Conservation (phyloP, 345 rosid species). For the Camelina neglecta region DNA sequence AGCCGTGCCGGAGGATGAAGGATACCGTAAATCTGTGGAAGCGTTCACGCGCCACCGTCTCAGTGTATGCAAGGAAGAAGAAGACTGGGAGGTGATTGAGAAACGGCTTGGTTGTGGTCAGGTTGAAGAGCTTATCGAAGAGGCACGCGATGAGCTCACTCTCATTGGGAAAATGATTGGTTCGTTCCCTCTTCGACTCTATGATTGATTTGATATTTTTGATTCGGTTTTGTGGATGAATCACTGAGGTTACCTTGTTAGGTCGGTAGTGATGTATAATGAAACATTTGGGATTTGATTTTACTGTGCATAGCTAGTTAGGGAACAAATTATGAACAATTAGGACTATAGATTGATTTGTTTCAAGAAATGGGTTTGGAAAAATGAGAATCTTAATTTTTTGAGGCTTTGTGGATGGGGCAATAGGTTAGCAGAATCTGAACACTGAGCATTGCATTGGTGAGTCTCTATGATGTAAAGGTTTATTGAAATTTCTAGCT, state of each 20-base stretch:
- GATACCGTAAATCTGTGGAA: slow-evolving; percentile 96
- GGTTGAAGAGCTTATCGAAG: slow-evolving; percentile 98
- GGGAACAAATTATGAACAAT: not conserved
- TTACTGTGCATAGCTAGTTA: not conserved
- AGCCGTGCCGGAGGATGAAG: slow-evolving; percentile 94
- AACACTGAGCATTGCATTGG: not conserved
- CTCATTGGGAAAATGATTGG: slow-evolving; percentile 94
- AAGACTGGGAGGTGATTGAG: slow-evolving; percentile 91
- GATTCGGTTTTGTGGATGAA: slow-evolving; percentile 1
- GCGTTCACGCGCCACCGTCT: slow-evolving; percentile 83
- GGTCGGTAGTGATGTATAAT: not conserved
- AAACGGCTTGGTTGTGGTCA: slow-evolving; percentile 90
- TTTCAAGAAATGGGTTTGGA: not conserved
- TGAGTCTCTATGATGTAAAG: not conserved
- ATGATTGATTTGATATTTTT: not conserved
- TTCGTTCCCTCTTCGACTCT: slow-evolving; percentile 36
- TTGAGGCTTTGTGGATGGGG: slow-evolving; percentile 5
- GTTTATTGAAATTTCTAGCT: not conserved
- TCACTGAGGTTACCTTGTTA: not conserved
- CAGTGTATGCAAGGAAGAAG: slow-evolving; percentile 75
- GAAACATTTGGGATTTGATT: slow-evolving; percentile 1
- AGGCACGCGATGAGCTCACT: slow-evolving; percentile 93
- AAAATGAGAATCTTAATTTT: slow-evolving; percentile 14
- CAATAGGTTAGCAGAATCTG: not conserved
- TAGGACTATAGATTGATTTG: not conserved